A percentile compares a stretch with the other conserved stretches of the same genome.
phyloP scores from a whole-genome alignment of 1,284 basidiomycete species.

The Albatrellus sp. region DNA sequence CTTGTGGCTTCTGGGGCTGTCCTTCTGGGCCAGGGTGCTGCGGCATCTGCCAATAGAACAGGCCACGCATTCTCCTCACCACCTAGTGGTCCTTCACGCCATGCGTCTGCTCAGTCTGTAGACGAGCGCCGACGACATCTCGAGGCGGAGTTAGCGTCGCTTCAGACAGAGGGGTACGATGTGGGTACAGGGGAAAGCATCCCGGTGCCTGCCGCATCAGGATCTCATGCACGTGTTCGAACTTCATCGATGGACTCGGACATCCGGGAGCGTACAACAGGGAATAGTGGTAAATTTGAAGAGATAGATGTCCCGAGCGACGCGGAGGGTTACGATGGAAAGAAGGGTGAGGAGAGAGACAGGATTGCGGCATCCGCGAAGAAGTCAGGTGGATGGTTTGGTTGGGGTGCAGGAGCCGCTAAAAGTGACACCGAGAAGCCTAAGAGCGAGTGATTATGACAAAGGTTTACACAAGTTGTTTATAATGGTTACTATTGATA shows the following conservation, averaged over 20 bases:
- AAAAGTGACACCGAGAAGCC: too few species aligned
- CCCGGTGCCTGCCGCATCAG: conserved; percentile 9
- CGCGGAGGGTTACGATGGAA: conserved; percentile 31
- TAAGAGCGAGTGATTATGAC: too few species aligned
- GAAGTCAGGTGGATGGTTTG: conserved; percentile 27
- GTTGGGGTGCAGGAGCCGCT: conserved; percentile 18
- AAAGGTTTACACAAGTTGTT: too few species aligned
- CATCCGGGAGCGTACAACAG: conserved; percentile 26
- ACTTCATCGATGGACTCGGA: conserved; percentile 27
- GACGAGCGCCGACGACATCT: conserved; percentile 36
- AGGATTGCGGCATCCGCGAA: conserved; percentile 11
- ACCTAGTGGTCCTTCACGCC: conserved; percentile 11
- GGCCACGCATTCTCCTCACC: conserved; percentile 13
- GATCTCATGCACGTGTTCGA: conserved; percentile 16
- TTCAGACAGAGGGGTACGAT: conserved; percentile 19
- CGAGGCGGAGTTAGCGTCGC: conserved; percentile 43
- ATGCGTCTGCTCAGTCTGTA: conserved; percentile 19
- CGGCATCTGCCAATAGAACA: conserved; percentile 11
- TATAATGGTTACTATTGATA: too few species aligned
- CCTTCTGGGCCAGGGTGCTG: conserved; percentile 33
- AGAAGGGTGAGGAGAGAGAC: conserved; percentile 25
- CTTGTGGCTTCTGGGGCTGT: conserved; percentile 55
- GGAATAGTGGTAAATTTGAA: conserved; percentile 32
- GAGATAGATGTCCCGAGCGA: conserved; percentile 58
- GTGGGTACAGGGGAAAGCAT: conserved; percentile 13